phyloP scores from a whole-genome alignment of 306 rosid genomes.

The Medicago truncatula region MtrunA17r5.0-ANR NC_053048.1:47135501-47136000 shows the following conservation, averaged over 20 bases:
- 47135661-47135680: background rate
- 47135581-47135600: too few species aligned
- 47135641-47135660: slow-evolving; percentile 4
- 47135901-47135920: slow-evolving; percentile 16
- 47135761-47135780: slow-evolving; percentile 39
- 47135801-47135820: slow-evolving; percentile 57
- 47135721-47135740: background rate
- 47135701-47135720: background rate
- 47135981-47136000: slow-evolving; percentile 27
- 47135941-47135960: slow-evolving; percentile 35
- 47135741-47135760: slow-evolving; percentile 9
- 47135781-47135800: slow-evolving; percentile 49
- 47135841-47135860: slow-evolving; percentile 32
- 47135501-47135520: too few species aligned
- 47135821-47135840: slow-evolving; percentile 34
- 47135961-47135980: slow-evolving; percentile 28
- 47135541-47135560: too few species aligned
- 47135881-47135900: slow-evolving; percentile 50
- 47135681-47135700: background rate
- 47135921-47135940: slow-evolving; percentile 22
- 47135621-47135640: background rate
- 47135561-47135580: too few species aligned
- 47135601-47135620: background rate
- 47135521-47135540: too few species aligned
- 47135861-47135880: slow-evolving; percentile 33